Evolutionary conservation across 2,329 filamentous ascomycete species (phyloP).

Genomic region (Cyphellophora europaea): DNA sequence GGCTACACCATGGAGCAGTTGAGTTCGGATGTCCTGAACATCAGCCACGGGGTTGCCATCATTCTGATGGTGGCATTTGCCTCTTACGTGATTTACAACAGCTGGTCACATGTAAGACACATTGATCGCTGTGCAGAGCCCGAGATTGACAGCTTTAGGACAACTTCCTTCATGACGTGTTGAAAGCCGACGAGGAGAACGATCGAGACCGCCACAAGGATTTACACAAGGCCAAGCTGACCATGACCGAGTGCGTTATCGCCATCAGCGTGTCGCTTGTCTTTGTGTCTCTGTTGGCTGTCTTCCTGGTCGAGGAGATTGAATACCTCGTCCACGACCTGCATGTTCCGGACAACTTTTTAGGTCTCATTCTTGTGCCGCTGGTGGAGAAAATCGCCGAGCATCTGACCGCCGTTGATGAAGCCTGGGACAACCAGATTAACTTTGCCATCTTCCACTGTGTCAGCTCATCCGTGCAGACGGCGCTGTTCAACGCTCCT

Average conservation of each 20-base stretch:
- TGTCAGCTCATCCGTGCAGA: slow-evolving; percentile 79
- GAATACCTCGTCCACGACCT: slow-evolving; percentile 46
- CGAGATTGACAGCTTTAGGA: too few relatives aligned
- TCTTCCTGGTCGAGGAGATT: slow-evolving; percentile 66
- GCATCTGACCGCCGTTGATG: slow-evolving; percentile 73
- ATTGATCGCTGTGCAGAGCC: too few relatives aligned
- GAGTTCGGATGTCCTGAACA: slow-evolving; percentile 45
- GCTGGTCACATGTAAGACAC: slow-evolving; percentile 66
- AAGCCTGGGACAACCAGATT: slow-evolving; percentile 67
- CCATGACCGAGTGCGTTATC: slow-evolving; percentile 61
- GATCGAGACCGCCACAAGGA: slow-evolving; percentile 58
- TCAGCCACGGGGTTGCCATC: slow-evolving; percentile 62
- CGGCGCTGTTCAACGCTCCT: slow-evolving; percentile 77
- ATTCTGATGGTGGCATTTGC: slow-evolving; percentile 61
- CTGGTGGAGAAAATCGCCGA: slow-evolving; percentile 80
- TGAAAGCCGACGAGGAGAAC: slow-evolving; percentile 59
- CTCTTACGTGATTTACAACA: slow-evolving; percentile 63
- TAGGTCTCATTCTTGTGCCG: slow-evolving; percentile 57
- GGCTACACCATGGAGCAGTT: slow-evolving; percentile 33
- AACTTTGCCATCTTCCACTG: slow-evolving; percentile 81
- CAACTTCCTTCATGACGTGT: slow-evolving; percentile 64
- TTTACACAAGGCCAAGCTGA: slow-evolving; percentile 56
- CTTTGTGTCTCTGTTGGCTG: slow-evolving; percentile 63
- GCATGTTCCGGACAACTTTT: slow-evolving; percentile 47
- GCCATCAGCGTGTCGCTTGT: slow-evolving; percentile 56